Evolutionary conservation across 371 early-diverging fungal species (phyloP).

Genomic region (Amoeboradix gromovi): DNA sequence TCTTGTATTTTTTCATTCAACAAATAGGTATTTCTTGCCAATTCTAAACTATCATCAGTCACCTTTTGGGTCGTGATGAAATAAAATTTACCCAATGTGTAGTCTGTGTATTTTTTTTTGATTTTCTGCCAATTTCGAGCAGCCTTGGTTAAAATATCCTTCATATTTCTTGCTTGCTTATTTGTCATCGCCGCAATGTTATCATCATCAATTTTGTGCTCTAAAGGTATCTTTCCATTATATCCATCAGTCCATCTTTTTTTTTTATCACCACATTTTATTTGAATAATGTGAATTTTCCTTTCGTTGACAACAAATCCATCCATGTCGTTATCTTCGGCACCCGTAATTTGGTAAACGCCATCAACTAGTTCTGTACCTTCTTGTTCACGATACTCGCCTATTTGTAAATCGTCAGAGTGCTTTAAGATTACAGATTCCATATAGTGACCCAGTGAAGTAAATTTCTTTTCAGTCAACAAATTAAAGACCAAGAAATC

Average conservation of each 20-base stretch:
- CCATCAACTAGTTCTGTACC: not conserved
- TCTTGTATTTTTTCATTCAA: not conserved
- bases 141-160: not conserved
- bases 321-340: not conserved
- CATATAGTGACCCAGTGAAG: not conserved
- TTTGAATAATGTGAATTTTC: not conserved
- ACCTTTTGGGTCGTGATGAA: not conserved
- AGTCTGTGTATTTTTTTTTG: not conserved
- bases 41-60: not conserved
- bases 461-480: not conserved
- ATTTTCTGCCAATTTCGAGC: not conserved
- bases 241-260: not conserved
- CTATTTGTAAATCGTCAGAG: not conserved
- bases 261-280: not conserved
- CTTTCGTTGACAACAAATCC: not conserved
- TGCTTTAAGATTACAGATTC: not conserved
- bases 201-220: not conserved
- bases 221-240: not conserved
- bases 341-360: not conserved
- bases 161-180: not conserved
- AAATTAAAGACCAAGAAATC: not conserved
- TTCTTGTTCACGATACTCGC: not conserved
- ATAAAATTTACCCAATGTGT: not conserved
- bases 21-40: not conserved
- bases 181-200: not conserved